Evolutionary conservation across 1,139 yeast species (phyloP), one percentile per base, ranked within the genome.

Genomic region (Kazachstania sp.): DNA sequence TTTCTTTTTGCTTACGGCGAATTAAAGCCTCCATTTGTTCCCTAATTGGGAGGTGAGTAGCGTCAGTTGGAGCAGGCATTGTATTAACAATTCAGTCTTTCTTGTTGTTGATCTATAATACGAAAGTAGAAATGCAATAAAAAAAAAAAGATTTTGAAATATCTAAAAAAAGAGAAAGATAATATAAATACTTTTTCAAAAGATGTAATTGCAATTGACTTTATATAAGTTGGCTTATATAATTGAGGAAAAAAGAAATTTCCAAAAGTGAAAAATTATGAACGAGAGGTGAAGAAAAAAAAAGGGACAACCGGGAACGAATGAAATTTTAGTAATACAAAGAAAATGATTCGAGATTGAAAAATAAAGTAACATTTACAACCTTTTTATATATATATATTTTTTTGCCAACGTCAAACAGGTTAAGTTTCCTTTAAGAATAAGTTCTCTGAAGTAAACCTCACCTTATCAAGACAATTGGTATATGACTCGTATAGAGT

Each of bases 11-110:
- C 64, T 88, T 87, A 61, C 74, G 75, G 56, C 87, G 80, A 52
- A 92, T 77, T 45, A 92, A 75, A 18, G 79, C 79, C 65, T 86
- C 95, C 97, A 92, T 90, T 54, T 82, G 75, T 52, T 77, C 83
- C 56, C 83, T 72, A 44, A 83, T 72, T 44, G 71, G 67, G 51
- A 58, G 53, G 46, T 60, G 52, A 30, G 51, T 53, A 36, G 64
- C 52, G 43, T 61, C 65, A 46, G 53, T 52, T 49, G 66, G 66
- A 31, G 65, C 63, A 37, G 64, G 58, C 65, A 61, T 61, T 28
- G 29, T 45, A 18, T 8, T n/a, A 18, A 13, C 34, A n/a, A 31
- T 31, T 31, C 15, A 32, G 15, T 32, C 18, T 32, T n/a, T n/a
- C n/a, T n/a, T n/a, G n/a, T n/a, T 12, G 11, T 32, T 32, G 28